A percentile compares a stretch with the other conserved stretches of the same genome.
Evolutionary conservation across 176 grass and related monocot genomes (phyloP).

Genomic region (Tillandsia fasciculata): DNA sequence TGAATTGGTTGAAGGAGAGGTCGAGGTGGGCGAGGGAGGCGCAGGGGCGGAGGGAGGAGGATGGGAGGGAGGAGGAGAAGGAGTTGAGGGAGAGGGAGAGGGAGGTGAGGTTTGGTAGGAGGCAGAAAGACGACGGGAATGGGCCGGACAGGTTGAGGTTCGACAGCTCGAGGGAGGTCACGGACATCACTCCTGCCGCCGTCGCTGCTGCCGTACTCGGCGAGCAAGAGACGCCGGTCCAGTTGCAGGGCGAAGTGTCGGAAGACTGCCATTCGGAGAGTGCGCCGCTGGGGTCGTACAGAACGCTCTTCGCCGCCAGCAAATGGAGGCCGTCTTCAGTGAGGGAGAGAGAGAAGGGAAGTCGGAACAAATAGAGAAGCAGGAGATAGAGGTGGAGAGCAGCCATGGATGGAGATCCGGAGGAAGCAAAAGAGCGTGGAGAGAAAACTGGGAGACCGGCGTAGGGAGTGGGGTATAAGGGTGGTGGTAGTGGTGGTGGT

Average conservation of each 20-base stretch:
- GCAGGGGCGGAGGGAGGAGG: conserved; percentile 23
- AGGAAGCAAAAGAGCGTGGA: neutral
- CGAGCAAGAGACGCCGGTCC: conserved; percentile 49
- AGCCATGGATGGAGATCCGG: neutral
- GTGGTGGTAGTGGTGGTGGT: too few relatives aligned
- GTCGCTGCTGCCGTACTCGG: too few relatives aligned
- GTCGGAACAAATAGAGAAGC: neutral
- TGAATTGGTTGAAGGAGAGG: conserved; percentile 41
- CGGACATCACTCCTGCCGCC: neutral
- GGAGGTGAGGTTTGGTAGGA: conserved; percentile 11
- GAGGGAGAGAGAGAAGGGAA: neutral
- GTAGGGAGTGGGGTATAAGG: too few relatives aligned
- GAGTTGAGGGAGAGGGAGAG: conserved; percentile 22
- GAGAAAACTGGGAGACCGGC: neutral
- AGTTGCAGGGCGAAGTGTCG: conserved; percentile 39
- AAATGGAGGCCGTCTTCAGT: conserved; percentile 38
- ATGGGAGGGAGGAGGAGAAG: conserved; percentile 12
- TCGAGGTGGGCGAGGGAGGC: conserved; percentile 42
- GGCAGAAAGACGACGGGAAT: conserved; percentile 49
- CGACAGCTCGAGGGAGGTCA: conserved; percentile 32
- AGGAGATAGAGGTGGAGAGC: conserved; percentile 1
- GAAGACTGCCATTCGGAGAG: conserved; percentile 37
- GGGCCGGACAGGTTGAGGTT: conserved; percentile 26
- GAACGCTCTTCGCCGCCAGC: conserved; percentile 25
- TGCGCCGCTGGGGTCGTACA: conserved; percentile 32